Percentiles rank a stretch among this genome's conserved stretches.
Evolutionary conservation across 805 yeast genomes (phyloP).

Genomic region (Lipomyces yamadae): DNA sequence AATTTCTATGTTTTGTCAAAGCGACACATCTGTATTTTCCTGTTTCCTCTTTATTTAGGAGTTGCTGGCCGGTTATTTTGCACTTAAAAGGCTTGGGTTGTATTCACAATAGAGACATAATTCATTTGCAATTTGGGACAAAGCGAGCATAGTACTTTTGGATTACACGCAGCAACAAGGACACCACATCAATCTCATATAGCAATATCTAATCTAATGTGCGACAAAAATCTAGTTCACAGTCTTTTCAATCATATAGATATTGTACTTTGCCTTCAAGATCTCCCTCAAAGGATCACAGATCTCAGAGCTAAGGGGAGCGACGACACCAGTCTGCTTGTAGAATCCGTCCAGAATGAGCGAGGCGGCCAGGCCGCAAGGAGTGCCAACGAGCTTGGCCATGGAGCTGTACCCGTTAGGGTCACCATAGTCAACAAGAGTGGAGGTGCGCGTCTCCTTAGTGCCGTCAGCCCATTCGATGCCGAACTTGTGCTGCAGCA

Average conservation of each 20-base stretch:
- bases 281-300: constrained; percentile 90
- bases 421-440: constrained; percentile 91
- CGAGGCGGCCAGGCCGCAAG: constrained; percentile 93
- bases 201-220: neutral
- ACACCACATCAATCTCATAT: neutral
- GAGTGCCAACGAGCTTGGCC: constrained; percentile 98
- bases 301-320: constrained; percentile 90
- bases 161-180: neutral
- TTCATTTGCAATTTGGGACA: neutral
- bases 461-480: constrained; percentile 95
- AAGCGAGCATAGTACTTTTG: neutral
- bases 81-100: neutral
- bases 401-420: constrained; percentile 91
- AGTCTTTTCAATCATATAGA: constrained; percentile 87
- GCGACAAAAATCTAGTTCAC: constrained; percentile 44
- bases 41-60: neutral
- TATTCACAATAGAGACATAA: too few species aligned
- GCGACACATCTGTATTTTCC: neutral
- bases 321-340: constrained; percentile 77
- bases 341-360: constrained; percentile 82
- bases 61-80: neutral
- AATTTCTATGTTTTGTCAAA: neutral
- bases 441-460: constrained; percentile 90
- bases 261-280: constrained; percentile 86
- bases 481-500: constrained; percentile 96